Evolutionary conservation across 2,329 filamentous ascomycete species (phyloP).

Genomic region (Sclerotinia spermophila): DNA sequence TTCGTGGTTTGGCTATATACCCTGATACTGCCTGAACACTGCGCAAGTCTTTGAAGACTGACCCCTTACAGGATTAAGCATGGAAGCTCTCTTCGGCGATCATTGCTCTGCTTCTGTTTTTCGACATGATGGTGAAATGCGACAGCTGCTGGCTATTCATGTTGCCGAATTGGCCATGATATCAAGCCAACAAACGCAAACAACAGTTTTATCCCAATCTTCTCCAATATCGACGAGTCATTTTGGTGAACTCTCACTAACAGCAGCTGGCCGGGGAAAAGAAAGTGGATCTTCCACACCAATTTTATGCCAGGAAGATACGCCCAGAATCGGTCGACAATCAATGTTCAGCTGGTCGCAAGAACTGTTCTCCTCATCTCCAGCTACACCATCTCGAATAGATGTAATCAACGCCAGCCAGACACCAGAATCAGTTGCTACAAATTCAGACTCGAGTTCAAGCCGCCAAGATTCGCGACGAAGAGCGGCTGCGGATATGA

Average conservation of each 20-base stretch:
- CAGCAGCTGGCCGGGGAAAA: background rate
- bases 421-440: background rate
- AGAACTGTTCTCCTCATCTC: background rate
- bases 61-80: slow-evolving; percentile 48
- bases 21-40: background rate
- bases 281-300: background rate
- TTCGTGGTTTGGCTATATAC: background rate
- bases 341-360: background rate
- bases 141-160: slow-evolving; percentile 26
- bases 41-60: background rate
- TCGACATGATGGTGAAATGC: slow-evolving; percentile 62
- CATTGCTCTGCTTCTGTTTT: slow-evolving; percentile 61
- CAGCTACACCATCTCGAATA: background rate
- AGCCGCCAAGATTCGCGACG: slow-evolving; percentile 23
- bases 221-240: background rate
- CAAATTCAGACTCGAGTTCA: slow-evolving; percentile 18
- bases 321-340: background rate
- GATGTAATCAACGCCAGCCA: background rate
- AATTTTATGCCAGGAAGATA: background rate
- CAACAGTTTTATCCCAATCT: background rate
- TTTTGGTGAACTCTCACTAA: background rate
- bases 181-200: slow-evolving; percentile 10
- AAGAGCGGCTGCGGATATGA: slow-evolving; percentile 23
- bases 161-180: background rate
- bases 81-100: slow-evolving; percentile 67